Base-by-base conservation (phyloP, 768 basidiomycete species). In the Leccinum boreale region DNA sequence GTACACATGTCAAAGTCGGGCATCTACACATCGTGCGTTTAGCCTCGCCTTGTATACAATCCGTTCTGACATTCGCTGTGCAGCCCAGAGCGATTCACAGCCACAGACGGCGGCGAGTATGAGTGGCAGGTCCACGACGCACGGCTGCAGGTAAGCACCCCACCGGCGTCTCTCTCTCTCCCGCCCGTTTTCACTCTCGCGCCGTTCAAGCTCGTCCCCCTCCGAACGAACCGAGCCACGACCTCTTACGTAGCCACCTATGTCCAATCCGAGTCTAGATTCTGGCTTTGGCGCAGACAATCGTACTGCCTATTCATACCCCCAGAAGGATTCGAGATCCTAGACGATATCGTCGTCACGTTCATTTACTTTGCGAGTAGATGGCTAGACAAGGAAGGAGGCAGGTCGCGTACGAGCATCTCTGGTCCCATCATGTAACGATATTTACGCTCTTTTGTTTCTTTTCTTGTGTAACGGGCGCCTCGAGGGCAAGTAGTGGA, bases 331-430 rank as follows among this genome's bases (percentile, higher is more conserved):
- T 44, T 55, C 10, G 59, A 50, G 29, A 73, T 74, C 39, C 56
- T 74, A 12, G 73, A 75, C 50, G 74, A 74, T 35, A 73, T 74
- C 35, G 24, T 74, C 31, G 70, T 73, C 54, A 74, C 74, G 0
- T 74, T 75, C 29, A 58, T 75, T 19, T 75, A 72, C 47, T 73
- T 73, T n/a, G 72, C 68, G 50, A 44, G 58, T 21, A 69, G 59
- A 54, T 72, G 70, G 70, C 63, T 61, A 5, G 70, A 68, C 17
- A 63, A 50, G 31, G 70, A 73, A 36, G 35, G 45, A 15, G 7
- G 3, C 33, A 70, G 17, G 52, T 50, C 66, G 0, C 62, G 56
- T 35, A 5, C 49, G 1, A 52, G 61, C 44, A 44, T 62, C 9
- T 55, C 64, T 3, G 51, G 56, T 5, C 19, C 39, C 0, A 1